Conservation (phyloP, 2,329 filamentous ascomycete genomes). For the Dothidotthia symphoricarpi region DNA sequence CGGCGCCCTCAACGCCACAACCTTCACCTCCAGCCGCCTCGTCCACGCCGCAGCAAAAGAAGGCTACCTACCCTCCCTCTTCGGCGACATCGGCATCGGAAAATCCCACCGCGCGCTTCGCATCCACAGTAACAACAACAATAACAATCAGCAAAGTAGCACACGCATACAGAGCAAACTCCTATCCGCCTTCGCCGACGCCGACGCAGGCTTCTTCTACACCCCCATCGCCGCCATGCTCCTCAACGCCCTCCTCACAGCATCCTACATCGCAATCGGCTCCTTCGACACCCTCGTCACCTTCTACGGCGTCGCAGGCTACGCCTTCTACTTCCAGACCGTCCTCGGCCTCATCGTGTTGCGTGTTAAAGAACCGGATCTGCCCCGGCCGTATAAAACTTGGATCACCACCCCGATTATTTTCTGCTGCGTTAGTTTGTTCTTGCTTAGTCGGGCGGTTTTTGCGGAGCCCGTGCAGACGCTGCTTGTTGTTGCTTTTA, state of each 20-base stretch:
- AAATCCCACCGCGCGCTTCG: constrained; percentile 40
- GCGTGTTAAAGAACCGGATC: constrained; percentile 77
- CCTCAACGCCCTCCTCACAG: constrained; percentile 73
- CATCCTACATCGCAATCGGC: constrained; percentile 77
- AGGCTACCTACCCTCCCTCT: constrained; percentile 81
- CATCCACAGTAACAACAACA: constrained; percentile 18
- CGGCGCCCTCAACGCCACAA: constrained; percentile 88
- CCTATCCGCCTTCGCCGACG: constrained; percentile 44
- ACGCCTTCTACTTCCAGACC: constrained; percentile 95
- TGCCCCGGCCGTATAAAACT: constrained; percentile 89
- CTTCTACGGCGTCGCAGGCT: constrained; percentile 96
- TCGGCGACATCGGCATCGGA: constrained; percentile 76
- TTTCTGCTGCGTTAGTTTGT: constrained; percentile 96
- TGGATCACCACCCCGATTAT: constrained; percentile 98
- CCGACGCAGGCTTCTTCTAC: constrained; percentile 81
- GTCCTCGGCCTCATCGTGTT: constrained; percentile 91
- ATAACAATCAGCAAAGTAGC: constrained; percentile 14
- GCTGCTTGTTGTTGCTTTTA: constrained; percentile 79
- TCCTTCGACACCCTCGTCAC: constrained; percentile 91
- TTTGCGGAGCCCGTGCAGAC: constrained; percentile 92
- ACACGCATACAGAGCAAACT: constrained; percentile 25
- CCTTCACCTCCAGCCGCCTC: constrained; percentile 87
- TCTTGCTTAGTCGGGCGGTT: constrained; percentile 81
- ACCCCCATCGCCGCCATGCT: constrained; percentile 91
- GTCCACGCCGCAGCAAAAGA: constrained; percentile 95